Evolutionary conservation across 177 flowering plant genomes (phyloP), one percentile per base, ranked within the genome.

Genomic region (Vitis hybrid): DNA sequence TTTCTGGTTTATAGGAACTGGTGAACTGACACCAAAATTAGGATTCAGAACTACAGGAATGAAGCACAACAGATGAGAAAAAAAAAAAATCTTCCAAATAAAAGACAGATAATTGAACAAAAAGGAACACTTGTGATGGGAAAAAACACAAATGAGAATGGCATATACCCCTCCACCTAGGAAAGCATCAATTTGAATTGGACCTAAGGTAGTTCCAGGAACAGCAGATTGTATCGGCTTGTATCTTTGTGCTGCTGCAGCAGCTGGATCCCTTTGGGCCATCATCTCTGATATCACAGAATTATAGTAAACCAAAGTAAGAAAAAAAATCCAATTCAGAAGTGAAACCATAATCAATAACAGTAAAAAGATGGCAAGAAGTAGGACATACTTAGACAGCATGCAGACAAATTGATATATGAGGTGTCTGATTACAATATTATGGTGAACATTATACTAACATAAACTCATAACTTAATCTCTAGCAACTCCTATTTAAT

Each of bases 201-300:
- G 96, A 69, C 99, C 99, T 74, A 95, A 80, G 61, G 99, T 95
- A 57, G 99, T 95, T 77, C 99, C 99, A 65, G 99, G 99, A 82
- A 95, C 99, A 82, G 99, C 97, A 73, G 99, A 93, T 78, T 93
- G 97, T 66, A 95, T 90, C 56, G 99, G 99, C 77, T 90, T 93
- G 78, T 90, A 91, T 66, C 75, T 90, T 64, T 76, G 85, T 59
- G 99, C 99, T 13, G 87, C 82, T 69, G 96, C 96, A 59, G 99
- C 99, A 57, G 85, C 86, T 59, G 97, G 98, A 82, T 95, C 98
- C 78, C 81, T 88, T 66, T 87, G 55, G 24, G 88, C 89, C 91
- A 93, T 84, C 81, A 73, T 76, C 73, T 86, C 99, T 93, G 81
- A 41, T 9, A 11, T 71, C 18, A 15, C 57, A 70, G 55, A 17